Evolutionary conservation across 768 basidiomycete species (phyloP), one percentile per base, ranked within the genome.

Genomic region (Infundibulicybe gibba): DNA sequence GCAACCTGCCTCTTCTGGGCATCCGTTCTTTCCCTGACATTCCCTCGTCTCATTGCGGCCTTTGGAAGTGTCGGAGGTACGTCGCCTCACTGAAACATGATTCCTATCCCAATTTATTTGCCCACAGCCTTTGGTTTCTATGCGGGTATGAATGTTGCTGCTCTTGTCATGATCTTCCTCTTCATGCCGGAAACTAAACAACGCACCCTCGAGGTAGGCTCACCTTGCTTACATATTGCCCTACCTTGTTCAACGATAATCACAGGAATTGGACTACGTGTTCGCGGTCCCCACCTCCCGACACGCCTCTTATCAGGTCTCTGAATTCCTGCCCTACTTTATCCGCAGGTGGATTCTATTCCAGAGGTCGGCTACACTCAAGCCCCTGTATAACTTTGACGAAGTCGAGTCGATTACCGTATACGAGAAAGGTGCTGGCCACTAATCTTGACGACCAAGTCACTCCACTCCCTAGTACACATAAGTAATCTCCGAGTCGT

Each of bases 151-250:
- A 80, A 79, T 51, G 61, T 76, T 6, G 52, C 69, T 12, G 80
- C 77, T 0, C 66, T 80, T 25, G 32, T 76, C 20, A 71, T 80
- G 74, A 80, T 82, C 38, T 79, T 81, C 64, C 67, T 80, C 60
- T 58, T 78, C 5, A 55, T 80, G 53, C 79, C 79, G 11, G 76
- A 75, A 72, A 74, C 77, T 12, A 75, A 77, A 54, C 75, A 77
- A 59, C 64, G 75, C 10, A 79, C 77, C 2, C 62, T 81, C 4
- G 72, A 76, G 39, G 25, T 25, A 38, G 14, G 14, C 35, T n/a
- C 35, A 34, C 15, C 11, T 34, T 34, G 15, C 15, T 15, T 10
- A 34, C n/a, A n/a, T 15, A 34, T 10, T 34, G 15, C 10, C 11
- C 10, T 34, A 34, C 11, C 35, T 38, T n/a, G 10, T 38, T 19